Evolutionary conservation across 164 flowering plant species (phyloP).

Genomic region (Berberis thunbergii): DNA sequence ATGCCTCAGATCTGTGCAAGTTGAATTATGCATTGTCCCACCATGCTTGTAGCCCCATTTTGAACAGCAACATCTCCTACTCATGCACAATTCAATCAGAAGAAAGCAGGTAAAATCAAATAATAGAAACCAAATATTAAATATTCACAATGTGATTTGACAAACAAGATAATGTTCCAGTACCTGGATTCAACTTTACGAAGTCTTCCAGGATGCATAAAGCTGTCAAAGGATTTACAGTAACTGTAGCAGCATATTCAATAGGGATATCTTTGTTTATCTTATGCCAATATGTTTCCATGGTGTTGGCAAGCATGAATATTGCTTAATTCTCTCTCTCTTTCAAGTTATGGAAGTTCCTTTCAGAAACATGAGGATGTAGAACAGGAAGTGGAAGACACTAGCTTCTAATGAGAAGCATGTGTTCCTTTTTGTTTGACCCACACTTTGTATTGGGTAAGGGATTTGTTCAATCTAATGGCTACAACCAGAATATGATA

Average conservation of each 20-base stretch:
- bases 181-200: conserved; percentile 63
- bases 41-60: conserved; percentile 98
- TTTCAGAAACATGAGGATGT: too few relatives aligned
- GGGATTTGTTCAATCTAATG: too few relatives aligned
- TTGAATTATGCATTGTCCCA: conserved; percentile 95
- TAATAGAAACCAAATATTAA: background rate
- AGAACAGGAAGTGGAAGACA: too few relatives aligned
- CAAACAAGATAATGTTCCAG: background rate
- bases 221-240: conserved; percentile 92
- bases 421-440: too few relatives aligned
- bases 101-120: background rate
- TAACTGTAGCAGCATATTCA: conserved; percentile 87
- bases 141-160: background rate
- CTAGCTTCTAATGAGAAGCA: too few relatives aligned
- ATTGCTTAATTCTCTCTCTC: too few relatives aligned
- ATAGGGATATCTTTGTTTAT: conserved; percentile 57
- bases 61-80: conserved; percentile 86
- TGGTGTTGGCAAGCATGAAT: too few relatives aligned
- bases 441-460: too few relatives aligned
- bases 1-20: conserved; percentile 70
- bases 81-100: conserved; percentile 14
- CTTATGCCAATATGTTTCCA: too few relatives aligned
- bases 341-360: too few relatives aligned
- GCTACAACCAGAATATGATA: too few relatives aligned
- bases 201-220: conserved; percentile 86